A percentile compares a stretch with the other conserved stretches of the same genome.
phyloP scores from a whole-genome alignment of 1,139 yeast genomes.

The Groenewaldozyma auringiensis region DNA sequence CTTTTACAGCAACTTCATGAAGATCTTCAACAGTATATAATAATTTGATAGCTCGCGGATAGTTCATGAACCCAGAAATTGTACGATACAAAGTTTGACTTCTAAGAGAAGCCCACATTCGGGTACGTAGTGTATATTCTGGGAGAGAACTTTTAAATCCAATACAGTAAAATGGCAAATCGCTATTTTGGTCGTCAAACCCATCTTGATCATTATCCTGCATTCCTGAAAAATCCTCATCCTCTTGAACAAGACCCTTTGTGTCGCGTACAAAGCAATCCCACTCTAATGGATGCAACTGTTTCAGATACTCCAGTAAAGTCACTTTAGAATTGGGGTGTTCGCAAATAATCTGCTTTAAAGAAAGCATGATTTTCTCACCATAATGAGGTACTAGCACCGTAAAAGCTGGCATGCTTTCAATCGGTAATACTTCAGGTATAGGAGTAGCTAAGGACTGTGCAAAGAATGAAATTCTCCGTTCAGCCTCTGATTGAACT shows the following conservation, averaged over 20 bases:
- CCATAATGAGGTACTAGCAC: constrained; percentile 81
- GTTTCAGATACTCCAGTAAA: constrained; percentile 64
- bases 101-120: constrained; percentile 76
- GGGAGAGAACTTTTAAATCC: constrained; percentile 64
- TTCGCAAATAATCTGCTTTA: constrained; percentile 63
- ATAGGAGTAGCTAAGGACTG: constrained; percentile 75
- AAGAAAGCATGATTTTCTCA: constrained; percentile 59
- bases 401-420: constrained; percentile 75
- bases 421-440: constrained; percentile 63
- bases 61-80: constrained; percentile 68
- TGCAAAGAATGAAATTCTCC: constrained; percentile 81
- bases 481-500: constrained; percentile 64
- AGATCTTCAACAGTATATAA: constrained; percentile 52
- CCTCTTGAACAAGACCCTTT: constrained; percentile 12
- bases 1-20: constrained; percentile 32
- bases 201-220: constrained; percentile 12
- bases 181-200: constrained; percentile 26
- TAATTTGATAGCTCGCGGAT: constrained; percentile 57
- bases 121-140: constrained; percentile 54
- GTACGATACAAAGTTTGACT: constrained; percentile 75
- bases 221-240: constrained; percentile 16
- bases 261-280: constrained; percentile 47
- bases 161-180: constrained; percentile 60
- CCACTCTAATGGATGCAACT: constrained; percentile 69
- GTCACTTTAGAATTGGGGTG: constrained; percentile 56